Base-by-base conservation (phyloP, 2,329 filamentous ascomycete species). In the Microascus cirrosus region DNA sequence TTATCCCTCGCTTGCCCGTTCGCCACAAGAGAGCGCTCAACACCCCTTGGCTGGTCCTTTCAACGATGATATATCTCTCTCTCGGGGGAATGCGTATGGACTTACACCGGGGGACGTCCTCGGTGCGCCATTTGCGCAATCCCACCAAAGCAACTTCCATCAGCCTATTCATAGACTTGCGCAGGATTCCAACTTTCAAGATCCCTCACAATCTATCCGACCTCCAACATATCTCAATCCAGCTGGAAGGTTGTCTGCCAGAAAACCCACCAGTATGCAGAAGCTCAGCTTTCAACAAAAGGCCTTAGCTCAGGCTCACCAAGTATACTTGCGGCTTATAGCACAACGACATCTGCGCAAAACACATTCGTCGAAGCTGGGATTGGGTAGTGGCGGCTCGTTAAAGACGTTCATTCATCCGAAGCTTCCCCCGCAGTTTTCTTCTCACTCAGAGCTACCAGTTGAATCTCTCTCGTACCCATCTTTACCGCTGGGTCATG, bases 291-390 rank as follows among this genome's bases (percentile, higher is more conserved):
- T 89, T 66, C 85, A 83, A 62, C 87, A 90, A 62, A 86, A 83
- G 61, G 81, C 82, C 2, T 71, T 91, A 25, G 75, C 80, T 15
- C 85, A 84, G 72, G 88, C 87, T n/a, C 85, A 91, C 67, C 78
- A 78, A 62, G 80, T 85, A 35, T 92, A 92, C 69, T 76, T 87
- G 54, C 85, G 90, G 61, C 77, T 93, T 8, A 72, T 92, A 3
- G 73, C 82, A 11, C 83, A 82, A 62, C 74, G 50, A 24, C 50
- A 42, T 35, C 18, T n/a, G 22, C 45, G 45, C n/a, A 35, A 24
- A 10, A n/a, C 18, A 25, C 42, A 50, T 25, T 12, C 24, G 15
- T 42, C 39, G 18, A 56, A 57, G 22, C 20, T 28, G 12, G 15
- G 12, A 11, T 13, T 12, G 18, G 12, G 22, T 18, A 36, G 11